Evolutionary conservation across 305 asterid species (phyloP), one percentile per base, ranked within the genome.

Genomic region (Rubia tinctorum): DNA sequence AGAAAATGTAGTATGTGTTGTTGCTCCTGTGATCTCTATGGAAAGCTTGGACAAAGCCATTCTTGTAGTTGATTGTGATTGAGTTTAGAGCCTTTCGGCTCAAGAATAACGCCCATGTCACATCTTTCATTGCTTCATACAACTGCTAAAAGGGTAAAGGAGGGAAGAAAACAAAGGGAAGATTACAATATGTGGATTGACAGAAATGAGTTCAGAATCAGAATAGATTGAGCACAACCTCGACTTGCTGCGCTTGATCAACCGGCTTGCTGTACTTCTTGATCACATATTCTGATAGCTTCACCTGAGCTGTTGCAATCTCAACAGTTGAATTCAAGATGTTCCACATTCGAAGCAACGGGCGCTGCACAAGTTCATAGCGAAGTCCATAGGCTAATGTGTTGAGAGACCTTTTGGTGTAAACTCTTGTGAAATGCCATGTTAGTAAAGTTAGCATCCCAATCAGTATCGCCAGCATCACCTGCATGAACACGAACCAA

Each of bases 21-120:
- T 91, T 83, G 81, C 87, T 89, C 73, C 80, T 84, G 77, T 85
- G 96, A 77, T 91, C 88, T 77, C 98, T 88, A 37, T 93, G 98
- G 65, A 93, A 93, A 40, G 96, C 98, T 79, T 93, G 98, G 73
- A 93, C 98, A 62, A 93, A 93, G 43, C 98, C 98, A 67, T 93
- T 93, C 68, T 83, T 88, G 81, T 93, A 93, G 83, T 85, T 89
- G 65, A 93, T 73, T 40, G 98, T 88, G 64, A 93, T 79, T 1
- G 98, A 90, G 68, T 81, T 93, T 6, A 93, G 95, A 71, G 97
- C 97, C 76, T 71, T 91, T 65, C 89, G 77, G 77, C 97, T 93
- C 7, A 95, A 90, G 75, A 93, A 93, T 61, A 91, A 37, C 6
- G 98, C 97, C 98, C 98, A 93, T 7, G 97, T 93, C 42, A 91